Conservation (phyloP, 129 eudicot genomes). For the Flaveria sonorensis region DNA sequence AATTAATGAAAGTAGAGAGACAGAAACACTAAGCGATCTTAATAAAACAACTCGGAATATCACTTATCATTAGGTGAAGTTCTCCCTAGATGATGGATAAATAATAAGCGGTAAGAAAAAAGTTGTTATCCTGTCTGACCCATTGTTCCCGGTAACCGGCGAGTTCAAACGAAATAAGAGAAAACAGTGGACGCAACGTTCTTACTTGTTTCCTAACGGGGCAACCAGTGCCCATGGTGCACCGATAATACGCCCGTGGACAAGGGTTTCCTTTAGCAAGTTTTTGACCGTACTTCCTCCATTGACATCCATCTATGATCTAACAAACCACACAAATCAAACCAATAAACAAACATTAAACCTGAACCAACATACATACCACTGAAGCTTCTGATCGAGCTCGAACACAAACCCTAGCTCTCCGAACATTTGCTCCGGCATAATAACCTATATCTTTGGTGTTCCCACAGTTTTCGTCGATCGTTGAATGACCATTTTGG, state of each 20-base stretch:
- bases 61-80: too few species aligned
- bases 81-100: too few species aligned
- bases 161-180: too few species aligned
- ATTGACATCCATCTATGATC: constrained; percentile 84
- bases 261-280: constrained; percentile 90
- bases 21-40: too few species aligned
- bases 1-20: too few species aligned
- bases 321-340: neutral
- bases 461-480: constrained; percentile 30
- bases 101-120: too few species aligned
- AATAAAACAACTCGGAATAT: too few species aligned
- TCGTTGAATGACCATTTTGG: constrained; percentile 30
- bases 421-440: constrained; percentile 74
- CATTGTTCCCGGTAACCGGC: too few species aligned
- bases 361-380: constrained; percentile 35
- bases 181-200: neutral
- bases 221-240: constrained; percentile 75
- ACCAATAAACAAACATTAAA: too few species aligned
- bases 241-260: constrained; percentile 89
- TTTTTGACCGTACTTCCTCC: constrained; percentile 96
- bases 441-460: constrained; percentile 53
- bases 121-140: too few species aligned
- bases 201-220: constrained; percentile 91
- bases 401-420: constrained; percentile 85
- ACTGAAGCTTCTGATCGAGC: constrained; percentile 90